Base-by-base conservation (phyloP, 495 filamentous ascomycete species). In the Tetracladium marchalianum region DNA sequence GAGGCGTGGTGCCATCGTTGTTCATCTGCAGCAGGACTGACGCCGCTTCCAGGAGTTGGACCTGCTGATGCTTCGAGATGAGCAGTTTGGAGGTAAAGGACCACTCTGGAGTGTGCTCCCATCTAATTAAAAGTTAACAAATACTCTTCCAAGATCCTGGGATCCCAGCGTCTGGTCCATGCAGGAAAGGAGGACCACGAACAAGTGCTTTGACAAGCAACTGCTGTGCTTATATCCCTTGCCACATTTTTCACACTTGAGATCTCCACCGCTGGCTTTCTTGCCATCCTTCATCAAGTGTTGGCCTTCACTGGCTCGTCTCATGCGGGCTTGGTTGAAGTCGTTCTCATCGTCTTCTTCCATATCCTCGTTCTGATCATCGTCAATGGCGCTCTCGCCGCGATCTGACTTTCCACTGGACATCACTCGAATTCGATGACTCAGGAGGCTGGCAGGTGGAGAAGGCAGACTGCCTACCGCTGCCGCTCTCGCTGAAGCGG, bases 191-290 rank as follows among this genome's bases (percentile, higher is more conserved):
- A 70, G 66, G 71, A 73, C 76, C 80, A 96, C 92, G 81, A 82
- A 98, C 92, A 96, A 87, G 83, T 98, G 92, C 80, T 98, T 98
- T 65, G 87, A 92, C 73, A 98, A 81, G 82, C 92, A 98, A 75
- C 93, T 97, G 81, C 90, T 90, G 79, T 98, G 92, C 82, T 98
- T 98, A 81, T 98, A 98, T 70, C 87, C 89, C 76, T 98, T 98
- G 66, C 92, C 92, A 75, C 92, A 98, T 67, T 86, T 92, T 61
- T 96, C 90, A 71, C 92, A 98, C 67, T 86, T 85, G 60, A 98
- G 76, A 62, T 96, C 90, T 55, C 80, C 78, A 60, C 71, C 84
- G 63, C 70, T 70, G 64, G 80, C 83, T 63, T 82, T 88, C 56
- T 77, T 79, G 52, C 87, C 85, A 50, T 68, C 72, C 67, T 88